Evolutionary conservation across 805 yeast genomes (phyloP), one percentile per base, ranked within the genome.

Genomic region (Metschnikowia lunata): DNA sequence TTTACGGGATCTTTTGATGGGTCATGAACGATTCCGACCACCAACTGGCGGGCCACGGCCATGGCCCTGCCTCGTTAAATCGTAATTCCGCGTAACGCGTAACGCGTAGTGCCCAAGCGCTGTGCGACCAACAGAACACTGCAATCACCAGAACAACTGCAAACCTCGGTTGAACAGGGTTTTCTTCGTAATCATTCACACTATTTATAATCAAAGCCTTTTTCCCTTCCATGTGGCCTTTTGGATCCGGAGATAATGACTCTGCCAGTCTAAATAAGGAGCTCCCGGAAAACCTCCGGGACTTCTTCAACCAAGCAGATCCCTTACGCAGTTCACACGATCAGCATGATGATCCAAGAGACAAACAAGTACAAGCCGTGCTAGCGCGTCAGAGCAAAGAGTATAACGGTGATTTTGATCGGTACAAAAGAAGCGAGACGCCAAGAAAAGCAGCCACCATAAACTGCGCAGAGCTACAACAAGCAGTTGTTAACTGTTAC

Each of bases 401-500:
- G 6, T 63, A 61, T 48, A 47, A 54, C 32, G 60, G 55, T 40
- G 63, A 64, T 14, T 58, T 66, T 33, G 70, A 60, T 7, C 42
- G 49, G 5, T 66, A 67, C 47, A 69, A 69, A 48, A 57, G 49
- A 29, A 42, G 54, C 18, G 62, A 66, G 40, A 54, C 50, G 15
- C 46, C 51, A 0, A 52, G 57, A 26, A 54, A 55, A 27, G 72
- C 60, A 1, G 49, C 66, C 1, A 42, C 55, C 26, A 56, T 69
- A 37, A 71, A 71, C 52, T 71, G 76, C 47, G 63, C 73, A 3
- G 75, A 71, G 49, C 46, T 71, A 9, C 71, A 67, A 42, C 55
- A 63, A 27, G 57, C 62, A 27, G 72, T 68, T 29, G 43, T 64
- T 26, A 67, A 62, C 23, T 70, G 74, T 45, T 64, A 64, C 49